Conservation (phyloP, 2,329 filamentous ascomycete genomes). For the Xylariaceae sp. region DNA sequence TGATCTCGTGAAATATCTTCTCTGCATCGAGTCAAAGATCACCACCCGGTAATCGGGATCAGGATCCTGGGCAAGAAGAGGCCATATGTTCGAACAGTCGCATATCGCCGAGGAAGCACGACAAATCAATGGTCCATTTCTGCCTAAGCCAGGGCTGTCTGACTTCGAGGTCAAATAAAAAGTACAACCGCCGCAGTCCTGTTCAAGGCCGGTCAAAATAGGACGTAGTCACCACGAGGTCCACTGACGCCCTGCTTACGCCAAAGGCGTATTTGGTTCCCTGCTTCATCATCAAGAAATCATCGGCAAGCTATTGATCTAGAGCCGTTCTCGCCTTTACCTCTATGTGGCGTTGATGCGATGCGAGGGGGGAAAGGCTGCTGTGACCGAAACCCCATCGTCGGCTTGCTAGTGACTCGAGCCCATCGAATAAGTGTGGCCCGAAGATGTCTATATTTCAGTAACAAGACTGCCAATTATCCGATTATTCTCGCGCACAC, state of each 20-base stretch:
- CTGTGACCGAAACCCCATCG: not conserved
- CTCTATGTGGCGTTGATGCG: not conserved
- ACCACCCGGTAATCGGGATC: not conserved
- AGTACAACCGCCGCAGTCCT: not conserved
- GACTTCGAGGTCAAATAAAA: not conserved
- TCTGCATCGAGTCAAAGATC: too few species aligned
- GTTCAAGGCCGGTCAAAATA: conserved; percentile 3
- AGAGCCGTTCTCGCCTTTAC: conserved; percentile 4
- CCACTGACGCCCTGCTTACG: not conserved
- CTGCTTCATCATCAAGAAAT: not conserved
- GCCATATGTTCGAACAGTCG: not conserved
- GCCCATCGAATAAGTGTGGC: not conserved
- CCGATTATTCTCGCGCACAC: not conserved
- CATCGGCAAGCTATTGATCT: not conserved
- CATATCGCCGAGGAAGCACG: not conserved
- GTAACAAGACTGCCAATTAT: not conserved
- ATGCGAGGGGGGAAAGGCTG: not conserved
- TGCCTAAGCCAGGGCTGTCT: not conserved
- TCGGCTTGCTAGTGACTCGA: not conserved
- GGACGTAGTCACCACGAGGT: conserved; percentile 1
- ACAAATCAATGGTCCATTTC: not conserved
- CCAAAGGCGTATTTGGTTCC: not conserved
- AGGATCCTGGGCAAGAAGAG: not conserved
- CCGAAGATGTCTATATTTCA: not conserved
- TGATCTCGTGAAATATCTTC: too few species aligned